phyloP scores from a whole-genome alignment of 164 flowering plant genomes.

The Stephania yunnanensis region DNA sequence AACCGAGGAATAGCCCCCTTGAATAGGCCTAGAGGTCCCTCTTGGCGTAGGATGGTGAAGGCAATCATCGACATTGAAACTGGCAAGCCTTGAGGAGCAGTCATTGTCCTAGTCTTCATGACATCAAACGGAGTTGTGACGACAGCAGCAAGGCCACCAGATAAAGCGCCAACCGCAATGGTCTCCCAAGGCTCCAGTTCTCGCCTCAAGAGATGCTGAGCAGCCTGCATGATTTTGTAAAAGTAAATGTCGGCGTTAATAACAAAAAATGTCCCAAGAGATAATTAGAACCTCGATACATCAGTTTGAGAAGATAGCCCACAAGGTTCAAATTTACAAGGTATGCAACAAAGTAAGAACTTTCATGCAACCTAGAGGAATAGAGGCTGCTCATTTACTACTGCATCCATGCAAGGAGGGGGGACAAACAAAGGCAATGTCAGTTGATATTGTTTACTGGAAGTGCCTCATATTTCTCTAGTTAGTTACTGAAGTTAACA shows the following conservation, averaged over 20 bases:
- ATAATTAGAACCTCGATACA: neutral
- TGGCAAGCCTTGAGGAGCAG: slow-evolving; percentile 71
- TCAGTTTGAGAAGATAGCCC: neutral
- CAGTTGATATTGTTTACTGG: no score
- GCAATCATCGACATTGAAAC: slow-evolving; percentile 70
- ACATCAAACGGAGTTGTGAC: slow-evolving; percentile 95
- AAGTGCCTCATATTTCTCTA: no score
- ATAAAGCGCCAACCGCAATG: slow-evolving; percentile 78
- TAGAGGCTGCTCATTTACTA: neutral
- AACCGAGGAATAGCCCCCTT: slow-evolving; percentile 96
- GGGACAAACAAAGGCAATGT: neutral
- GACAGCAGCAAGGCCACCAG: slow-evolving; percentile 95
- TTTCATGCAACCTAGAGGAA: neutral
- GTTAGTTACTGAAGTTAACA: no score
- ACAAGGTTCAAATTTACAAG: neutral
- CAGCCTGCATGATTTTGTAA: slow-evolving; percentile 33
- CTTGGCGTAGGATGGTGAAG: slow-evolving; percentile 69
- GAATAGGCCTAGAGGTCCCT: slow-evolving; percentile 90
- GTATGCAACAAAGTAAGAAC: neutral
- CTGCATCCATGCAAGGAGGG: neutral
- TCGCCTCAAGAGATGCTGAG: slow-evolving; percentile 55
- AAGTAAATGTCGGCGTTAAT: neutral
- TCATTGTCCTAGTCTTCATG: slow-evolving; percentile 97
- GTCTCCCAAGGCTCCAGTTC: slow-evolving; percentile 97
- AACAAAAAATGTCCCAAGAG: neutral